Conservation (phyloP, 2,329 filamentous ascomycete species). For the Grosmannia clavigera region DNA sequence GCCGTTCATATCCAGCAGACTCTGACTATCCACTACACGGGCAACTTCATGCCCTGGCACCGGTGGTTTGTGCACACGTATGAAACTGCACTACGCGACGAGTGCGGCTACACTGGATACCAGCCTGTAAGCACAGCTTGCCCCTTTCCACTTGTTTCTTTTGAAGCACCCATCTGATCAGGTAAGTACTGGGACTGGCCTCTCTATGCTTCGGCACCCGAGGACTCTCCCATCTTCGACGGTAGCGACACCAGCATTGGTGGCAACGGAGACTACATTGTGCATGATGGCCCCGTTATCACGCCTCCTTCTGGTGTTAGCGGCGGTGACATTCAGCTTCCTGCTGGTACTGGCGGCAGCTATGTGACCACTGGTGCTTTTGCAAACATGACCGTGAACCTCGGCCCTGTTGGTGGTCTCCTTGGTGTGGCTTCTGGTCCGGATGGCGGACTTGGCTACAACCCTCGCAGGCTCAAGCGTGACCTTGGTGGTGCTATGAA, state of each 20-base stretch:
- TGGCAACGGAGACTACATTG: slow-evolving; percentile 28
- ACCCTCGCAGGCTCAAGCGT: slow-evolving; percentile 22
- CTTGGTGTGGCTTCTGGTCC: slow-evolving; percentile 10
- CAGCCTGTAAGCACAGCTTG: slow-evolving; percentile 15
- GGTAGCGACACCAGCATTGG: slow-evolving; percentile 33
- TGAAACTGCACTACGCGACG: slow-evolving; percentile 19
- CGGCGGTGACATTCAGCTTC: slow-evolving; percentile 16
- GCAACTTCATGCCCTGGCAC: slow-evolving; percentile 24
- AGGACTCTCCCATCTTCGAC: slow-evolving; percentile 36
- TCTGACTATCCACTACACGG: slow-evolving; percentile 12
- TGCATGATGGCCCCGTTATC: slow-evolving; percentile 19
- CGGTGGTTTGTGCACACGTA: slow-evolving; percentile 21
- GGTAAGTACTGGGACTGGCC: slow-evolving; percentile 36
- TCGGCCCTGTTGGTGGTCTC: slow-evolving; percentile 20
- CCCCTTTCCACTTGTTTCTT: background rate
- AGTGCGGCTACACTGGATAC: slow-evolving; percentile 17
- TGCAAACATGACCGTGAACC: slow-evolving; percentile 22
- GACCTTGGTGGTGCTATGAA: slow-evolving; percentile 20
- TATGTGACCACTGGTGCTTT: slow-evolving; percentile 35
- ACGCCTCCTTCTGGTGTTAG: slow-evolving; percentile 16
- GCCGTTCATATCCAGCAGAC: slow-evolving; percentile 11
- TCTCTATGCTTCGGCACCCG: slow-evolving; percentile 28
- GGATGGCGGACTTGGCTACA: slow-evolving; percentile 22
- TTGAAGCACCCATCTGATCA: background rate
- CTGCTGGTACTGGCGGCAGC: slow-evolving; percentile 36